Conservation (phyloP, 2,329 filamentous ascomycete species). For the Colletotrichum tropicicola region DNA sequence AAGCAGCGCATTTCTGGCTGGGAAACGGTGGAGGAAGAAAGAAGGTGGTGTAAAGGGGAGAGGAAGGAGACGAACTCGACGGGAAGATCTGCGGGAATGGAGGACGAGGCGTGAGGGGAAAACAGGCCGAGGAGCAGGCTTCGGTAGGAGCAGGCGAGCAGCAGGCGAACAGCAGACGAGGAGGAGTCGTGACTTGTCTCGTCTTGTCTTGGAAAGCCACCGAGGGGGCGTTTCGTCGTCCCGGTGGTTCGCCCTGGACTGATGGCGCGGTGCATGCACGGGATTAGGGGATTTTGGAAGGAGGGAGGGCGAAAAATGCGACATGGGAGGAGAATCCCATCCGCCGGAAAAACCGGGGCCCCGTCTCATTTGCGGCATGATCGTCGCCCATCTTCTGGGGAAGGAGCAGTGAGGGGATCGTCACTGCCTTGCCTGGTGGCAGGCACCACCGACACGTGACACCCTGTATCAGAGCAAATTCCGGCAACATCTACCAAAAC, state of each 20-base stretch:
- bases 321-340: background rate
- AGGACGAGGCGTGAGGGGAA: background rate
- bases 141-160: background rate
- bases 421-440: background rate
- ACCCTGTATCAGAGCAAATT: too few species aligned
- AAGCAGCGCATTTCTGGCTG: background rate
- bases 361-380: background rate
- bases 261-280: background rate
- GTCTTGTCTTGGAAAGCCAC: conserved; percentile 18
- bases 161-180: background rate
- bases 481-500: too few species aligned
- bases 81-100: background rate
- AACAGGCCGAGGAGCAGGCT: background rate
- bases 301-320: background rate
- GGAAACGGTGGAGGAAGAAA: background rate
- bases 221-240: background rate
- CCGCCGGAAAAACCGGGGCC: background rate
- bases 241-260: too few species aligned
- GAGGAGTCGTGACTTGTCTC: conserved; percentile 13
- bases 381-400: background rate
- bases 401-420: background rate
- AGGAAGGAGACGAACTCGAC: background rate
- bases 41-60: background rate
- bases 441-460: too few species aligned
- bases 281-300: too few species aligned